Evolutionary conservation across 2,329 filamentous ascomycete species (phyloP).

Genomic region (Nothophoma quercina): DNA sequence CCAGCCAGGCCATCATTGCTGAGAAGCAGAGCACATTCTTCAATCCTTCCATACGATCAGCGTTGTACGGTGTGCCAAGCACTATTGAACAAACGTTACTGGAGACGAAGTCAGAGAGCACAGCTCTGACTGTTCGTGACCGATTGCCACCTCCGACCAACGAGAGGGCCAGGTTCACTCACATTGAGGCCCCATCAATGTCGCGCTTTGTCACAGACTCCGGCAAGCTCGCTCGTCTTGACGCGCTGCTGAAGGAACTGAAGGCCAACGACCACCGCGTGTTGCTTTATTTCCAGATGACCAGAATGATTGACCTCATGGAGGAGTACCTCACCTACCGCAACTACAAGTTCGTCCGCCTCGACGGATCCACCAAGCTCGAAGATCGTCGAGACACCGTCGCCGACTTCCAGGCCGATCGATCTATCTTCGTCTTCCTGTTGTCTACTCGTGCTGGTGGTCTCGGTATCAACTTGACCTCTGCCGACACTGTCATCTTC

Average conservation of each 20-base stretch:
- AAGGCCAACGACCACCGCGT: slow-evolving; percentile 95
- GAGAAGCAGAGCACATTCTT: slow-evolving; percentile 81
- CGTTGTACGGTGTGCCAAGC: slow-evolving; percentile 71
- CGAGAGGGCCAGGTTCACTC: slow-evolving; percentile 83
- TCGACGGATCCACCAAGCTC: slow-evolving; percentile 96
- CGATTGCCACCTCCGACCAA: slow-evolving; percentile 81
- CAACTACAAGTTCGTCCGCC: slow-evolving; percentile 97
- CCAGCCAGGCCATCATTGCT: slow-evolving; percentile 66
- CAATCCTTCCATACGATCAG: slow-evolving; percentile 76
- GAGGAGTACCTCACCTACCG: slow-evolving; percentile 98
- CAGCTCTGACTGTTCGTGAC: slow-evolving; percentile 67
- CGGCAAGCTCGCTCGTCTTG: slow-evolving; percentile 91
- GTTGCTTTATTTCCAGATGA: slow-evolving; percentile 99
- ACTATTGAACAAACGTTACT: slow-evolving; percentile 76
- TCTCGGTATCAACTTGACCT: slow-evolving; percentile 95
- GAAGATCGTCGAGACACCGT: slow-evolving; percentile 97
- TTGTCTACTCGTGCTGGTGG: slow-evolving; percentile 96
- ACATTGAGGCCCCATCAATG: slow-evolving; percentile 95
- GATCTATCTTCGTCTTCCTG: slow-evolving; percentile 96
- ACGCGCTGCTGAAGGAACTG: slow-evolving; percentile 84
- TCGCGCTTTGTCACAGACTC: slow-evolving; percentile 96
- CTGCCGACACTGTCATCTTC: slow-evolving; percentile 98
- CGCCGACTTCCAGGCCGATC: slow-evolving; percentile 91
- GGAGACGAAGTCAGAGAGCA: slow-evolving; percentile 72
- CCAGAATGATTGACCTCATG: slow-evolving; percentile 98